phyloP scores from a whole-genome alignment of 305 asterid genomes.

The Andrographis paniculata region DNA sequence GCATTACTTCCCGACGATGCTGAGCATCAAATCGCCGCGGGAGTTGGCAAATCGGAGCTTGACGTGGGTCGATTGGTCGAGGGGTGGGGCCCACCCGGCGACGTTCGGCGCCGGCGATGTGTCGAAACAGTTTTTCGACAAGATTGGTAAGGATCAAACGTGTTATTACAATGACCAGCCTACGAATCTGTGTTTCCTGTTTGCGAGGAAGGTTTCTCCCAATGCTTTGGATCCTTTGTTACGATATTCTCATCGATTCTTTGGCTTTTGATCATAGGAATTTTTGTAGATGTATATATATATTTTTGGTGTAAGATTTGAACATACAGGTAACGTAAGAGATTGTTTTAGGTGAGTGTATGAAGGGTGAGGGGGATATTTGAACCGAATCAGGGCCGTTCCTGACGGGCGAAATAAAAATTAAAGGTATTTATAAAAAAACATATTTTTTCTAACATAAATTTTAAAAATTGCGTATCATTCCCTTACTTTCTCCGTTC shows the following conservation, averaged over 20 bases:
- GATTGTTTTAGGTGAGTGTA: too few relatives aligned
- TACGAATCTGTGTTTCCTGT: conserved; percentile 35
- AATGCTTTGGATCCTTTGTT: conserved; percentile 37
- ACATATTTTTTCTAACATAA: too few relatives aligned
- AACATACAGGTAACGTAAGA: neutral
- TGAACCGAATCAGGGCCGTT: too few relatives aligned
- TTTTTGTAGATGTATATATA: neutral
- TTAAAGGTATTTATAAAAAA: too few relatives aligned
- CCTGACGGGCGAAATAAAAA: too few relatives aligned
- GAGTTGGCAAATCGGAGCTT: conserved; percentile 41
- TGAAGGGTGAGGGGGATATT: too few relatives aligned
- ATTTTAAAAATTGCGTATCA: too few relatives aligned
- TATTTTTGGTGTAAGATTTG: neutral
- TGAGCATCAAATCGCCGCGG: conserved; percentile 29
- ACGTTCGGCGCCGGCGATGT: conserved; percentile 33
- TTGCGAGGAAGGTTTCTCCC: conserved; percentile 51
- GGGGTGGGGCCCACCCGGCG: conserved; percentile 59
- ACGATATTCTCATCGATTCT: conserved; percentile 27
- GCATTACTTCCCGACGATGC: conserved; percentile 52
- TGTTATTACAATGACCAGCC: conserved; percentile 42
- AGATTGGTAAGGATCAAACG: conserved; percentile 12
- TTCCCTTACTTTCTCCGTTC: too few relatives aligned
- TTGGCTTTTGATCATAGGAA: conserved; percentile 27
- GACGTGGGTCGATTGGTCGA: conserved; percentile 59
- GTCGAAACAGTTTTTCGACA: conserved; percentile 25